phyloP scores from a whole-genome alignment of 2,329 filamentous ascomycete genomes.

The Lojkania enalia region DNA sequence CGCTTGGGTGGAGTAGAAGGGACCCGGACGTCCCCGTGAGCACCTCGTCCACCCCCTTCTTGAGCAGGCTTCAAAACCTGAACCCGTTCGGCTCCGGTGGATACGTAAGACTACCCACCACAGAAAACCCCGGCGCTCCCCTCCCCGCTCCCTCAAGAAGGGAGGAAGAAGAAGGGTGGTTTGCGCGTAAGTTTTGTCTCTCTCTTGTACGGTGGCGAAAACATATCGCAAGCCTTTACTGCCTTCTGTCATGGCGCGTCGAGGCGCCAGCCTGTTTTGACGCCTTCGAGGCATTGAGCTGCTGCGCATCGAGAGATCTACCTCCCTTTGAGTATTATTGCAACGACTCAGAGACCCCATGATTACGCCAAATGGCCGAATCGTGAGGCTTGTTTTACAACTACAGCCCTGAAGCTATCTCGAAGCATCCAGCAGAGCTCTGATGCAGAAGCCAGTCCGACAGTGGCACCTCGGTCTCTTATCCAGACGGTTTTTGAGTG shows the following conservation, averaged over 20 bases:
- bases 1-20: conserved; percentile 89
- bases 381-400: conserved; percentile 30
- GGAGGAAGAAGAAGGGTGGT: conserved; percentile 95
- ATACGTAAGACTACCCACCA: conserved; percentile 88
- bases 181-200: conserved; percentile 75
- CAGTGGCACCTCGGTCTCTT: conserved; percentile 25
- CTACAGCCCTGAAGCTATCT: conserved; percentile 16
- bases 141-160: conserved; percentile 80
- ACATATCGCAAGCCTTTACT: conserved; percentile 11
- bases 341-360: conserved; percentile 26
- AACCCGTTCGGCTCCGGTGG: conserved; percentile 87
- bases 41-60: conserved; percentile 72
- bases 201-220: conserved; percentile 24
- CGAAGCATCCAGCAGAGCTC: not conserved
- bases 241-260: conserved; percentile 10
- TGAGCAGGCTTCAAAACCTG: conserved; percentile 79
- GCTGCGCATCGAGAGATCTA: conserved; percentile 17
- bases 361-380: conserved; percentile 29
- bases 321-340: conserved; percentile 18
- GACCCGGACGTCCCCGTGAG: conserved; percentile 75
- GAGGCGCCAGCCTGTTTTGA: not conserved
- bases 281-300: not conserved
- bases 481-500: conserved; percentile 10
- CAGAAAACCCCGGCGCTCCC: conserved; percentile 79
- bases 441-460: conserved; percentile 5